These are phyloP conservation scores for Helicocarpus griseus DNA, from an alignment of 2,329 filamentous ascomycete genomes.

Conservation along the genomic window DNA sequence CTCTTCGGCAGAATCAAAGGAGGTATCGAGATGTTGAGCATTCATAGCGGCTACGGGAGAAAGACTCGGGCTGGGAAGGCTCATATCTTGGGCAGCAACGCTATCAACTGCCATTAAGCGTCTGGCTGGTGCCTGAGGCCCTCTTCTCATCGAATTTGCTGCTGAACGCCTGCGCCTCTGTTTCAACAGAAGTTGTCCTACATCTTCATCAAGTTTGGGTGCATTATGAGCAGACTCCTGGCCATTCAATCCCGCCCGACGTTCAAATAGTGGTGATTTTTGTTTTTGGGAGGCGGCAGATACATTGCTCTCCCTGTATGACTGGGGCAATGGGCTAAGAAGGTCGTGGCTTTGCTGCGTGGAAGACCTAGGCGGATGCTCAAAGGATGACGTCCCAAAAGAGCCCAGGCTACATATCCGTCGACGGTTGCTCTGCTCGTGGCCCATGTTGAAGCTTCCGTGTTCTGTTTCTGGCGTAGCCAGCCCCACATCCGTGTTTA, in stretches of 20 bases:
- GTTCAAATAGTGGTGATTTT: constrained; percentile 12
- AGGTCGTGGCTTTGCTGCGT: neutral
- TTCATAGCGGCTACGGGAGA: constrained; percentile 79
- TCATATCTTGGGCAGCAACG: constrained; percentile 72
- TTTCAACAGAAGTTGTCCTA: neutral
- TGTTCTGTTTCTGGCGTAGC: constrained; percentile 33
- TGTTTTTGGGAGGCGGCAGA: neutral
- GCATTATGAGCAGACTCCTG: neutral
- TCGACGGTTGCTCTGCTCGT: neutral
- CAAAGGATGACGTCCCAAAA: constrained; percentile 3
- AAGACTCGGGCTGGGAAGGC: constrained; percentile 84
- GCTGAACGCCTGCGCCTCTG: neutral
- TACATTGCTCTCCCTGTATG: neutral
- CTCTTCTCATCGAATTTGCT: constrained; percentile 19
- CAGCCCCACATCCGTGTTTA: constrained; percentile 25
- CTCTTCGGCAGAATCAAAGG: constrained; percentile 31
- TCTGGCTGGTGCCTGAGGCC: constrained; percentile 24
- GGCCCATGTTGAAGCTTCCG: constrained; percentile 16
- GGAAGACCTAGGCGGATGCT: neutral
- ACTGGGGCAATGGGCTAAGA: neutral
- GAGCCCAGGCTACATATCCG: neutral
- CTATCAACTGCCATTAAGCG: constrained; percentile 51
- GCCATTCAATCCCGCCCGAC: constrained; percentile 7
- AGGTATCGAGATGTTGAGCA: constrained; percentile 36
- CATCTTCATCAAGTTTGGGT: neutral